phyloP scores from a whole-genome alignment of 169 alveolate genomes.

The Plasmodium fragile region DNA sequence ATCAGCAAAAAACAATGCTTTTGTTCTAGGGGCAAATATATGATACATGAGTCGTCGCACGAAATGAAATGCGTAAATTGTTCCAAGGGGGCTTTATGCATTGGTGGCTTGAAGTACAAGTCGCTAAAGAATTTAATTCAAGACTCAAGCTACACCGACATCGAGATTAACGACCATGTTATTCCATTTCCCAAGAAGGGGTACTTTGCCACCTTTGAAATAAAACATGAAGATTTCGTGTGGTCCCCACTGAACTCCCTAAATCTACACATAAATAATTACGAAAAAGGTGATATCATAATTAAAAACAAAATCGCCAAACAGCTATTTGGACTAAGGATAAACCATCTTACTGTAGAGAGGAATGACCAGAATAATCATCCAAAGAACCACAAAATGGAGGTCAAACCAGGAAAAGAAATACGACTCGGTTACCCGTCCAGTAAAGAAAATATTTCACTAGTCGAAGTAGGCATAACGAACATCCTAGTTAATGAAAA shows the following conservation, averaged over 20 bases:
- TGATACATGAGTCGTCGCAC: constrained; percentile 74
- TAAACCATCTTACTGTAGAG: constrained; percentile 8
- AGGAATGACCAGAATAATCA: background rate
- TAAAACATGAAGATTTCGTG: constrained; percentile 50
- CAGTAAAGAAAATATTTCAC: background rate
- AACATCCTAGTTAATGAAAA: constrained; percentile 48
- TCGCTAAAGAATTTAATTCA: constrained; percentile 75
- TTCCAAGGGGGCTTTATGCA: constrained; percentile 83
- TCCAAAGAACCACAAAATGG: background rate
- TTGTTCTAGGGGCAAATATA: constrained; percentile 83
- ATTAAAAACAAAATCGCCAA: background rate
- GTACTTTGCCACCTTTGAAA: constrained; percentile 62
- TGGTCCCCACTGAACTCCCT: constrained; percentile 64
- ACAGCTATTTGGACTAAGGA: constrained; percentile 8
- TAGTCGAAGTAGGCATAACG: background rate
- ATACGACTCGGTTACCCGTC: background rate
- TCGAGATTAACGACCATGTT: constrained; percentile 63
- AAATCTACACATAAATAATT: constrained; percentile 43
- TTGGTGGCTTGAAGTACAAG: constrained; percentile 81
- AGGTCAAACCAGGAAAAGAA: background rate
- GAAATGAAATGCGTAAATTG: constrained; percentile 80
- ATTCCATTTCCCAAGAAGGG: constrained; percentile 75
- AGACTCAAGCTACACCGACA: constrained; percentile 67
- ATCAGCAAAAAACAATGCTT: constrained; percentile 84
- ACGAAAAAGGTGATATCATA: constrained; percentile 34